Base-by-base conservation (phyloP, 108 stramenopile genomes). In the Cyclostephanos invisitatus region DNA sequence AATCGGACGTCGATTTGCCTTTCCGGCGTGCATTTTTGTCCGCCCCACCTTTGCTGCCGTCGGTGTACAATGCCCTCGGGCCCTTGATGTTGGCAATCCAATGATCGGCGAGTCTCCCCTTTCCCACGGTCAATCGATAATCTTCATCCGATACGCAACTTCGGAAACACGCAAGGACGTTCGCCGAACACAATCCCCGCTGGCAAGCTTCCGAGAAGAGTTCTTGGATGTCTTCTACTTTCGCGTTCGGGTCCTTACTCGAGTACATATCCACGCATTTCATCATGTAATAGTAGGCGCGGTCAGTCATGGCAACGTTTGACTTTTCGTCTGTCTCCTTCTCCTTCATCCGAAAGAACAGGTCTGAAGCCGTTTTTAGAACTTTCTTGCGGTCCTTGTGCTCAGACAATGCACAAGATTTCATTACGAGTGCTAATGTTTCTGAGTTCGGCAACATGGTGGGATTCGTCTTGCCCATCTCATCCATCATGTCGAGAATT, bases 11-110 rank as follows among this genome's bases (percentile, higher is more conserved):
- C 9, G 74, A 75, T 69, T 83, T 83, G 1, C 83, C 83, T 22
- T 75, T 70, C 32, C 83, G 38, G 22, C 74, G 69, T 27, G 83
- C 83, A 62, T 83, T 64, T 65, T 83, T 83, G 0, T 64, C 75
- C 12, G 50, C 73, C 15, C 83, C 83, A 8, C 78, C 74, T 37
- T 59, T 76, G 37, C 74, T 76, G 5, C 78, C 79, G 54, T 83
- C 83, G 3, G 83, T 83, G 49, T 83, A 83, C 54, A 80, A 62
- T 7, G 71, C 78, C 64, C 56, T 64, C 47, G 73, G 77, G 36
- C 64, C 32, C 32, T 61, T 78, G 18, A 83, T 79, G 72, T 83
- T 83, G n/a, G 60, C 62, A 24, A 83, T 70, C 83, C 83, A 83
- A 64, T 61, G 24, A 56, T 83, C 75, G 3, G 75, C 78, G n/a